These are phyloP conservation scores for Rhizophagus sp. DNA, from an alignment of 192 early-diverging fungal species.

Conservation along the genomic window DNA sequence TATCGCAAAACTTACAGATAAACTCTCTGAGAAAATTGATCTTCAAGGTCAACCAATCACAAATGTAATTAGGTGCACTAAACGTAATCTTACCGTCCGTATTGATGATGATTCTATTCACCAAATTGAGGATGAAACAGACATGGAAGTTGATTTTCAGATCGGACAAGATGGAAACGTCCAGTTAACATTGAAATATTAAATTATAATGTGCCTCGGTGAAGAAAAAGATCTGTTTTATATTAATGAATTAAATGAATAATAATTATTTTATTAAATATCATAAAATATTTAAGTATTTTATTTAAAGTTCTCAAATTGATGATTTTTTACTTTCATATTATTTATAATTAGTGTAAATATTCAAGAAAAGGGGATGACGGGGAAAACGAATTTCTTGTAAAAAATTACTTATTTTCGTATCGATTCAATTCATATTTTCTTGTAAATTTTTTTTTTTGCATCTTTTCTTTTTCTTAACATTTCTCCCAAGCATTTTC, in stretches of 20 bases:
- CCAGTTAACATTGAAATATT: slow-evolving; percentile 50
- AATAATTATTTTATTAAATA: neutral
- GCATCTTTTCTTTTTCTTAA: no score
- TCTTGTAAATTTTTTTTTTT: neutral
- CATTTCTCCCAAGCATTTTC: no score
- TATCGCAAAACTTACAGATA: slow-evolving; percentile 50
- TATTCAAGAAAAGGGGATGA: neutral
- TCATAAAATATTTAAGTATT: slow-evolving; percentile 11
- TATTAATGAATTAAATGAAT: neutral
- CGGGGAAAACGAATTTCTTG: no score
- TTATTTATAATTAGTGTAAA: neutral
- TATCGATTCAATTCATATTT: no score
- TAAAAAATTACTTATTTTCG: no score
- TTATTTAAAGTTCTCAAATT: neutral
- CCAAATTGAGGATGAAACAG: slow-evolving; percentile 65
- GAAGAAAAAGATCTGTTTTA: neutral
- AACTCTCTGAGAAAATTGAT: slow-evolving; percentile 53
- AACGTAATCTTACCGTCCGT: slow-evolving; percentile 51
- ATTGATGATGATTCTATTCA: slow-evolving; percentile 61
- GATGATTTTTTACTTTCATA: neutral
- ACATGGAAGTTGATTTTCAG: slow-evolving; percentile 58
- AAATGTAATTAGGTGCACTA: slow-evolving; percentile 48
- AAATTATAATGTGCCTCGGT: neutral
- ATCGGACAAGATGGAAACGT: slow-evolving; percentile 44
- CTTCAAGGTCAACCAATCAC: slow-evolving; percentile 41